Conservation (phyloP, 1,284 basidiomycete genomes). For the Heterobasidion annosum region DNA sequence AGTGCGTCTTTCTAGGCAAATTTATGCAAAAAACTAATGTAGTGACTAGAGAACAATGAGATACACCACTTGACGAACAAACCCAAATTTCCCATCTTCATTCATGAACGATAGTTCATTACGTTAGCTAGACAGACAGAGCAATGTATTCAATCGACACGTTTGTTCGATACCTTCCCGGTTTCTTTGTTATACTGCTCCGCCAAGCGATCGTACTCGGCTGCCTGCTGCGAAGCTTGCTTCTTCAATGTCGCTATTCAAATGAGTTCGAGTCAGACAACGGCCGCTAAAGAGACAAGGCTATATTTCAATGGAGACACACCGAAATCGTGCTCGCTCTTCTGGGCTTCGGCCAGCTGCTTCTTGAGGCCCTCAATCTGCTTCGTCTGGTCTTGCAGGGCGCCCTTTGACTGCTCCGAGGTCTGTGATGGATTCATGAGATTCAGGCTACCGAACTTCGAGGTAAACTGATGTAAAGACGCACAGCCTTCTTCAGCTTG, state of each 20-base stretch:
- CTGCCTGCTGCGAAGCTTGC: slow-evolving; percentile 69
- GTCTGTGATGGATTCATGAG: slow-evolving; percentile 19
- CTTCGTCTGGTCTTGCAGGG: slow-evolving; percentile 40
- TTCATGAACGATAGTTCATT: too few relatives aligned
- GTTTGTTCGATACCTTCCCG: slow-evolving; percentile 44
- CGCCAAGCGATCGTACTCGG: slow-evolving; percentile 76
- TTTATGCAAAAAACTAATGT: too few relatives aligned
- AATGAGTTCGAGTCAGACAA: not conserved
- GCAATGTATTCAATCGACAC: slow-evolving; percentile 22
- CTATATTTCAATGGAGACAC: slow-evolving; percentile 16
- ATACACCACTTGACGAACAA: too few relatives aligned
- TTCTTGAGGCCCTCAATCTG: slow-evolving; percentile 62
- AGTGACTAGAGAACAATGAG: too few relatives aligned
- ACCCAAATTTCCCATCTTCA: too few relatives aligned
- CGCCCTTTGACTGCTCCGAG: slow-evolving; percentile 24
- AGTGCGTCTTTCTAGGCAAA: too few relatives aligned
- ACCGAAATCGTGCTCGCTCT: slow-evolving; percentile 66
- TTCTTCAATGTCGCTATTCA: slow-evolving; percentile 69
- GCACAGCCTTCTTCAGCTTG: slow-evolving; percentile 66
- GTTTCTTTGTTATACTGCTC: slow-evolving; percentile 68
- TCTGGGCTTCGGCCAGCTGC: slow-evolving; percentile 34
- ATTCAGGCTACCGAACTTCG: not conserved
- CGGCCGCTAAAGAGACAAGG: not conserved
- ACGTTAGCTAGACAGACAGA: not conserved
- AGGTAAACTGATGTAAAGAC: slow-evolving; percentile 11